phyloP scores from a whole-genome alignment of 106 monocot genomes.

The Cymbidium sinense region DNA sequence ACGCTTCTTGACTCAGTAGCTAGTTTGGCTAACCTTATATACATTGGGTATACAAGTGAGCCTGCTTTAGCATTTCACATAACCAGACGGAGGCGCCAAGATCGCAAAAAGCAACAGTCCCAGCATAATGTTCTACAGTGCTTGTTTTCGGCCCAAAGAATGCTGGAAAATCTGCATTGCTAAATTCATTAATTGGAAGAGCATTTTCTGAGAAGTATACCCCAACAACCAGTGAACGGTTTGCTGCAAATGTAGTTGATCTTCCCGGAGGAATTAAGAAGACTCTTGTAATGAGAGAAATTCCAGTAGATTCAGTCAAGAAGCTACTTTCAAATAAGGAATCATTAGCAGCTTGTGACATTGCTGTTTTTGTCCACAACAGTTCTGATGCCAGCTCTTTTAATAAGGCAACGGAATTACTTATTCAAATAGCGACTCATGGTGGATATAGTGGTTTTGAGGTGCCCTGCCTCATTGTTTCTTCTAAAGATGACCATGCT shows the following conservation, averaged over 20 bases:
- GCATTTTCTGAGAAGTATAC: conserved; percentile 63
- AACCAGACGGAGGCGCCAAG: conserved; percentile 63
- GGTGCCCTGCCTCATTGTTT: conserved; percentile 91
- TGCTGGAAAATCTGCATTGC: conserved; percentile 76
- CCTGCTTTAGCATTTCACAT: conserved; percentile 64
- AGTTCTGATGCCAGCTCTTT: conserved; percentile 90
- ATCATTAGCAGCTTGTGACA: conserved; percentile 81
- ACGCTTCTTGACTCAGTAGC: conserved; percentile 72
- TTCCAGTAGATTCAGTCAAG: conserved; percentile 77
- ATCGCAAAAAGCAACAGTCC: conserved; percentile 71
- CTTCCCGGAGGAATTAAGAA: conserved; percentile 59
- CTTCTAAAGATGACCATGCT: conserved; percentile 92
- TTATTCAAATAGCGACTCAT: conserved; percentile 80
- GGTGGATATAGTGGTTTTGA: conserved; percentile 86
- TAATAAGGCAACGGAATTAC: conserved; percentile 64
- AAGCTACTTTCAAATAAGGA: conserved; percentile 57
- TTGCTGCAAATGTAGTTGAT: conserved; percentile 78
- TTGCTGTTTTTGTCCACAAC: conserved; percentile 88
- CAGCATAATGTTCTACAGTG: conserved; percentile 81
- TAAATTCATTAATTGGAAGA: conserved; percentile 73
- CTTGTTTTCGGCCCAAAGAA: conserved; percentile 87
- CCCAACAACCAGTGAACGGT: conserved; percentile 50
- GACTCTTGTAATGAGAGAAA: conserved; percentile 85
- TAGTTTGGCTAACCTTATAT: conserved; percentile 78
- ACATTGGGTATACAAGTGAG: conserved; percentile 76